Evolutionary conservation across 305 asterid species (phyloP), one percentile per base, ranked within the genome.

Genomic region (Caryopteris hybrid): DNA sequence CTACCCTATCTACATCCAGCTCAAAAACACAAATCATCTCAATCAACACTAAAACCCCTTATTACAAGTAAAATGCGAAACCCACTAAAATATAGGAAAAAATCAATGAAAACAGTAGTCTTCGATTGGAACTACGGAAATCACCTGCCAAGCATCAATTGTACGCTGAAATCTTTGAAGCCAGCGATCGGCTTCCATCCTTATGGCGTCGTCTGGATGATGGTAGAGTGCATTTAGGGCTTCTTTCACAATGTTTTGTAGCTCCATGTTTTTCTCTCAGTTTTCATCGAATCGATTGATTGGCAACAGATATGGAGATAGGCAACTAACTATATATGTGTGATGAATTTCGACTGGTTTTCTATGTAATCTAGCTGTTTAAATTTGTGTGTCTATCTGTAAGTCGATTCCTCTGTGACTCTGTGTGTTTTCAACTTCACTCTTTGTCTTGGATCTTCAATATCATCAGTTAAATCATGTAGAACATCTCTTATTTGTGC

Each of bases 121-220:
- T 13, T 3, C 39, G 21, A 70, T 58, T 33, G 41, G 51, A 54
- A 72, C 22, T 29, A 33, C 36, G 69, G 57, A 47, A 70, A 65
- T 57, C 78, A 91, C 99, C 98, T 94, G 99, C 99, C 99, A 94
- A 78, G 99, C 99, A 71, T 94, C 99, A 69, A 94, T 78, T 21
- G 98, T 94, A 6, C 97, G 95, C 84, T 89, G 98, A 70, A 94
- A 94, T 33, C 86, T 87, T 74, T 94, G 99, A 48, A 94, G 90
- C 98, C 98, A 94, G 64, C 92, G 97, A 88, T 94, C 99, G 62
- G 98, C 99, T 54, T 84, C 89, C 96, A 88, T 87, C 57, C 96
- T 91, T 17, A 94, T 95, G 83, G 86, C 83, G 82, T 89, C 97
- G 75, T 94, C 97, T 7, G 98, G 98, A 60, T 94, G 98, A 72